Base-by-base conservation (phyloP, 2,329 filamentous ascomycete genomes). In the Sporothrix euskadiensis region DNA sequence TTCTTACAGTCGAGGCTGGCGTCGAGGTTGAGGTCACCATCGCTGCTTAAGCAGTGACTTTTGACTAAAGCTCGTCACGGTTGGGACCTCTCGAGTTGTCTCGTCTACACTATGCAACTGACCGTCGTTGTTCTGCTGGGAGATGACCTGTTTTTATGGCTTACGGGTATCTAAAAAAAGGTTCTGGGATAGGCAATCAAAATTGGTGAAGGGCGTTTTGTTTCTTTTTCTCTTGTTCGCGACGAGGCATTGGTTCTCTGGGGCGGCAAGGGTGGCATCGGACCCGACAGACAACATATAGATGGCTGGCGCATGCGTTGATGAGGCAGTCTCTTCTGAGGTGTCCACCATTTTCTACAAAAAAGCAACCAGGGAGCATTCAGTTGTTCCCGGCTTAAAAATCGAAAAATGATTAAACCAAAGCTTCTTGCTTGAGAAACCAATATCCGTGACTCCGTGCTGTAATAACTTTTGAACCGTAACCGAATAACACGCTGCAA, bases 11-110 rank as follows among this genome's bases (percentile, higher is more conserved):
- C 84, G 93, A 96, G 88, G 93, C 93, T 78, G 93, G 93, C 87
- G 93, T 96, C 82, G 93, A 96, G 89, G 93, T 96, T 80, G 93
- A 96, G 89, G 93, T 96, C 80, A 96, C 93, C 83, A 96, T 96
- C 83, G 93, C 93, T 83, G 92, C 93, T 83, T 77, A 76, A 75
- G 66, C 61, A 10, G 30, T 71, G 41, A 52, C 41, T 16, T 49
- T 12, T 10, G 22, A 30, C n/a, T 49, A 47, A 26, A 39, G 22
- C 66, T 35, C 30, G 47, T 52, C 30, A 39, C 66, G 47, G 47
- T 41, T 69, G 44, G 59, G 44, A 12, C 26, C 65, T 52, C 26
- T 41, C 14, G 35, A 30, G 63, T 16, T 22, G 8, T 49, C 22
- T 8, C 22, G 22, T 49, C 26, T 44, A 19, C 14, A 35, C 44